Evolutionary conservation across 495 filamentous ascomycete genomes (phyloP), one percentile per base, ranked within the genome.

Genomic region (Penicillium lagena): DNA sequence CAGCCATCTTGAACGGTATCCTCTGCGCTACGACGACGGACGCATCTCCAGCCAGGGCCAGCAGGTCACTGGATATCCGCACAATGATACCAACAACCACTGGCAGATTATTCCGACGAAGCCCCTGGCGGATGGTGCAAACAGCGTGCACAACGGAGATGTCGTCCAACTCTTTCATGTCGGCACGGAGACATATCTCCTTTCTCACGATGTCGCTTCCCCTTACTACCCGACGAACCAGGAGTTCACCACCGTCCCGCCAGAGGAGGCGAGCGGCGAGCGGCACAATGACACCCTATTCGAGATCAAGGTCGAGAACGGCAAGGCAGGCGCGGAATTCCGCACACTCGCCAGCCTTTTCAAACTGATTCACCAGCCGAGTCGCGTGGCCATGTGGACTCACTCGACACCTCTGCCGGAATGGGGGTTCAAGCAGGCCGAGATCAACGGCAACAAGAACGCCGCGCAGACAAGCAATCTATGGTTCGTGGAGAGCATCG

Each of bases 361-460:
- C 80, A 97, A 96, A 66, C 75, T 98, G 36, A 77, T 98, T 51
- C 93, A 98, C 59, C 77, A 85, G 46, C 90, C 93, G 1, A 90
- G 88, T 46, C 90, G 90, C 50, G 93, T 98, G 29, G 91, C 94
- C 45, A 93, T 98, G 90, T 98, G 93, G 93, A 98, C 93, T 2
- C 91, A 96, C 63, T 83, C 86, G 7, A 90, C 80, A 29, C 87
- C 93, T 13, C 82, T 98, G 12, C 93, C 93, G 1, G 93, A 98
- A 12, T 98, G 93, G 93, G 93, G 77, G 29, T 90, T 82, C 67
- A 94, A 95, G 64, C 93, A 98, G 58, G 90, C 94, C 50, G 93
- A 98, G 63, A 96, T 98, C 72, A 98, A 98, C 62, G 93, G 93
- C 41, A 98, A 98, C 79, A 98, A 98, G 80, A 95, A 96, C 64